phyloP scores from a whole-genome alignment of 257 asterid species.

The Solanum virginianum region DNA sequence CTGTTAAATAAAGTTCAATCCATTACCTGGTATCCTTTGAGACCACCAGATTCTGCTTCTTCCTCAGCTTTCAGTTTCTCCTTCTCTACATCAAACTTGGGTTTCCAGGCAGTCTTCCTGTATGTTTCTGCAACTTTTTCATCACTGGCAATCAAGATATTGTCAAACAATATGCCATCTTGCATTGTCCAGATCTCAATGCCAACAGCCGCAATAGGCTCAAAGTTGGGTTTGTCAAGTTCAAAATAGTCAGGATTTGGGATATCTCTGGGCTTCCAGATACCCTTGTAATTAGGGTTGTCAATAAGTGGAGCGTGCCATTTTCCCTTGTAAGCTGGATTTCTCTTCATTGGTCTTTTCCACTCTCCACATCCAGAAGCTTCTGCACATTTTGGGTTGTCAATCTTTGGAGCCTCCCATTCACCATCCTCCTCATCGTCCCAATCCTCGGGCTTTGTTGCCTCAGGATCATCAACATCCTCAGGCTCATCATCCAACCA shows the following conservation, averaged over 20 bases:
- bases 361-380: conserved; percentile 98
- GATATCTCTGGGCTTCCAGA: conserved; percentile 80
- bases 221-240: conserved; percentile 71
- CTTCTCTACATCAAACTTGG: conserved; percentile 65
- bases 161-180: conserved; percentile 89
- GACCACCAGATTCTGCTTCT: conserved; percentile 44
- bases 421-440: conserved; percentile 98
- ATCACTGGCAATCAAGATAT: conserved; percentile 50
- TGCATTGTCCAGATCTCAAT: conserved; percentile 99
- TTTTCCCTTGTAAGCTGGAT: conserved; percentile 91
- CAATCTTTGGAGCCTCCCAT: conserved; percentile 90
- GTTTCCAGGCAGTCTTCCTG: conserved; percentile 68
- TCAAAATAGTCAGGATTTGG: conserved; percentile 77
- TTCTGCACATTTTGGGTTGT: conserved; percentile 68
- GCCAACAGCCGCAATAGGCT: conserved; percentile 91
- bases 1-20: background rate
- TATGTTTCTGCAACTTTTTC: conserved; percentile 63
- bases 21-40: conserved; percentile 71
- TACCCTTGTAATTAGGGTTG: conserved; percentile 89
- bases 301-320: conserved; percentile 82
- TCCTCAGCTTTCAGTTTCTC: conserved; percentile 72
- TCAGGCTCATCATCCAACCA: conserved; percentile 99
- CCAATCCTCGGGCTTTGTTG: conserved; percentile 94
- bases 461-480: conserved; percentile 90
- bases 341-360: conserved; percentile 77